These are phyloP conservation scores for Stagonosporopsis cucurbitacearum DNA, from an alignment of 2,329 filamentous ascomycete species.

Conservation along the genomic window DNA sequence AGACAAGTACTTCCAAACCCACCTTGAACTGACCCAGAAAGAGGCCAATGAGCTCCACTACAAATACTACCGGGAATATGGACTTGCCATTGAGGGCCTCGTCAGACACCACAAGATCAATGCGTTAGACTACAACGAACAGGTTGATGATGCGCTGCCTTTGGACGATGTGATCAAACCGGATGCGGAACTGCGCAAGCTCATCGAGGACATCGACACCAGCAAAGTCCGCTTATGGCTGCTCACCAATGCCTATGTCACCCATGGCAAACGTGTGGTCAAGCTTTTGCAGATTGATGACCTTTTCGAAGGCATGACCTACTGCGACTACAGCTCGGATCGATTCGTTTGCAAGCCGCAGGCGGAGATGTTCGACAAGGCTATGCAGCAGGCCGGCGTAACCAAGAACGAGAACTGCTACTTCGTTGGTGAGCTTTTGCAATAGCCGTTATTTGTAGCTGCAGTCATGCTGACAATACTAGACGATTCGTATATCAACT, in stretches of 20 bases:
- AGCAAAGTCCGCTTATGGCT: slow-evolving; percentile 89
- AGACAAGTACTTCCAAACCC: slow-evolving; percentile 68
- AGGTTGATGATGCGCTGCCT: slow-evolving; percentile 93
- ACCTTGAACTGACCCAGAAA: slow-evolving; percentile 74
- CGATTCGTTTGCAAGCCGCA: slow-evolving; percentile 88
- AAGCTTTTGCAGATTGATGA: slow-evolving; percentile 82
- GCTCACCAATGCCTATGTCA: slow-evolving; percentile 95
- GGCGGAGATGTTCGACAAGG: slow-evolving; percentile 82
- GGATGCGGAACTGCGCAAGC: slow-evolving; percentile 72
- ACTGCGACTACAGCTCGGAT: slow-evolving; percentile 80
- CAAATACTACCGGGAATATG: slow-evolving; percentile 95
- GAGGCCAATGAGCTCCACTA: slow-evolving; percentile 87
- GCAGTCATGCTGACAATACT: slow-evolving; percentile 17
- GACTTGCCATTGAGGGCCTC: slow-evolving; percentile 94
- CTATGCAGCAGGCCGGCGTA: slow-evolving; percentile 82
- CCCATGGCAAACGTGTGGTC: slow-evolving; percentile 82
- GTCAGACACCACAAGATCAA: slow-evolving; percentile 95
- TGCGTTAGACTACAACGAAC: slow-evolving; percentile 88
- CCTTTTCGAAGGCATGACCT: slow-evolving; percentile 93
- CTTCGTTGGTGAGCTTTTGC: slow-evolving; percentile 77
- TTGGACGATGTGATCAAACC: slow-evolving; percentile 84
- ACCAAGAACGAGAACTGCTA: slow-evolving; percentile 75
- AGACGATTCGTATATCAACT: slow-evolving; percentile 91
- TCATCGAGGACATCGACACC: slow-evolving; percentile 83
- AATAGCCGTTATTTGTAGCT: background rate